Evolutionary conservation across 768 basidiomycete genomes (phyloP), one percentile per base, ranked within the genome.

Genomic region (Mycena vulgaris): DNA sequence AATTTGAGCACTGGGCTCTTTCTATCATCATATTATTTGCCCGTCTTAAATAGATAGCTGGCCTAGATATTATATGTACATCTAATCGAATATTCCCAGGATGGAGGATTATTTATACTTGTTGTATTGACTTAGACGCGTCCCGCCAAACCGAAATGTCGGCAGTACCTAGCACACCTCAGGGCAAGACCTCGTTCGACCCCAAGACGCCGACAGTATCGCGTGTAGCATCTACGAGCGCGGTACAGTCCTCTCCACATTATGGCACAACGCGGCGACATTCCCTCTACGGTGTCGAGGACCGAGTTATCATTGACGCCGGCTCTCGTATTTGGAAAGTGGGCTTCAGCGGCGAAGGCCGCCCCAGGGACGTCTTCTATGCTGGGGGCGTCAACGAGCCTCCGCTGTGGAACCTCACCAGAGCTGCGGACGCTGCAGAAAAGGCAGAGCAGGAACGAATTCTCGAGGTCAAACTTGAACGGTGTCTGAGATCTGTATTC

Each of bases 321-420:
- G 98, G 98, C 23, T 96, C 95, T 52, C 87, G 92, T 61, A 88
- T 96, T 69, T 99, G 97, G 97, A 98, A 97, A 83, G 95, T 97
- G 14, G 98, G 98, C 2, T 99, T 98, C 84, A 97, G 96, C 76
- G 97, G 97, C 17, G 98, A 99, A 83, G 91, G 96, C 5, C 87
- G 90, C 68, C 96, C 98, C 11, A 82, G 98, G 75, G 93, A 95
- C 64, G 92, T 96, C n/a, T 94, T 97, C 78, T 89, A 87, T 74
- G 86, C 90, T 0, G 86, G 85, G 17, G 77, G 82, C 17, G 75
- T 81, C 33, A 80, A 76, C 16, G 85, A 84, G 5, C 74, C 80
- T 48, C 78, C 88, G 0, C 75, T 94, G 30, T 95, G 94, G 93
- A 85, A 81, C 25, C 86, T 92, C 63, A 85, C 81, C 60, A 83